A percentile compares a stretch with the other conserved stretches of the same genome.
Evolutionary conservation across 805 yeast genomes (phyloP).

Genomic region (Tetrapisispora pingtungensis): DNA sequence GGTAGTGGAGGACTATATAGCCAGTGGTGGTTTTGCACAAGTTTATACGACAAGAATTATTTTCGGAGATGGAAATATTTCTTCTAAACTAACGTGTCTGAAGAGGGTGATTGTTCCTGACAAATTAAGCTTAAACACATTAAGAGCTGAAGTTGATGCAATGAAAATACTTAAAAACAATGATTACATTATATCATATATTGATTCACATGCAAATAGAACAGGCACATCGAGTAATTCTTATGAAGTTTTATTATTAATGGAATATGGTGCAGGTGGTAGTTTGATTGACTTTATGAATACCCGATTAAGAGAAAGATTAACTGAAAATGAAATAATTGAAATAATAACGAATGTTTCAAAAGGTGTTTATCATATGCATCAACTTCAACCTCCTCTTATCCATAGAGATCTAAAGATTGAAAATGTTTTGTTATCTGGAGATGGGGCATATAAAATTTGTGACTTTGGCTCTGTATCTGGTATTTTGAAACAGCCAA

Average conservation of each 20-base stretch:
- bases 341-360: slow-evolving; percentile 60
- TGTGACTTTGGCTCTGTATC: slow-evolving; percentile 82
- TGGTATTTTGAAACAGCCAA: slow-evolving; percentile 52
- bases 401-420: slow-evolving; percentile 76
- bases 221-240: slow-evolving; percentile 40
- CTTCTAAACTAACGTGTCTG: slow-evolving; percentile 60
- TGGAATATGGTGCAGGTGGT: slow-evolving; percentile 71
- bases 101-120: slow-evolving; percentile 94
- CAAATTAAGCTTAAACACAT: slow-evolving; percentile 66
- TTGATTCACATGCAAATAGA: slow-evolving; percentile 90
- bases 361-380: slow-evolving; percentile 71
- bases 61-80: slow-evolving; percentile 28
- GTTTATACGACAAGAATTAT: slow-evolving; percentile 71
- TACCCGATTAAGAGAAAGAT: slow-evolving; percentile 51
- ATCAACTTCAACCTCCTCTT: slow-evolving; percentile 58
- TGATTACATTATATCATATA: slow-evolving; percentile 74
- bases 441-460: slow-evolving; percentile 48
- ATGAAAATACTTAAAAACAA: slow-evolving; percentile 83
- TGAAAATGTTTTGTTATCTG: slow-evolving; percentile 64
- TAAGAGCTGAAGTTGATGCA: slow-evolving; percentile 94
- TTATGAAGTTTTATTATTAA: slow-evolving; percentile 67
- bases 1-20: slow-evolving; percentile 57
- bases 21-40: slow-evolving; percentile 94
- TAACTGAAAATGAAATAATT: slow-evolving; percentile 59
- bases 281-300: slow-evolving; percentile 78